phyloP scores from a whole-genome alignment of 75 land plant genomes.

The Chamaecyparis obtusa region DNA sequence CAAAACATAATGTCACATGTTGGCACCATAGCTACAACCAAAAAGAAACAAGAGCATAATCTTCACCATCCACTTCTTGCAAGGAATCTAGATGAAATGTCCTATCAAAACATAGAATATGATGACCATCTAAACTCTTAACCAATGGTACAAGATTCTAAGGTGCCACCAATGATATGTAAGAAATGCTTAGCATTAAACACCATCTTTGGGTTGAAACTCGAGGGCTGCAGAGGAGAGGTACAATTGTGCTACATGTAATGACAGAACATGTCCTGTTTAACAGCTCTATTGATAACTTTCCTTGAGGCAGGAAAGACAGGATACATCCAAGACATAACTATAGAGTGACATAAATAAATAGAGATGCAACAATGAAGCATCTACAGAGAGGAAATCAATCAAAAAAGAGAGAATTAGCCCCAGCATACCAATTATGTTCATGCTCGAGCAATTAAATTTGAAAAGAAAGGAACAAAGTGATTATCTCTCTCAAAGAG shows the following conservation, averaged over 20 bases:
- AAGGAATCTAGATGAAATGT: not conserved
- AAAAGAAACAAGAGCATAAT: not conserved
- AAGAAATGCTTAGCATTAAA: not conserved
- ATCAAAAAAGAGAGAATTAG: not conserved
- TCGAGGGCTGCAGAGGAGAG: not conserved
- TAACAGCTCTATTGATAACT: not conserved
- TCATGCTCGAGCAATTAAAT: not conserved
- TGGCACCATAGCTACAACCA: not conserved
- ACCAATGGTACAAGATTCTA: not conserved
- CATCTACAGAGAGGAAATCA: too few species aligned
- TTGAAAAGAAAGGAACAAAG: not conserved
- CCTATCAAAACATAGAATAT: not conserved
- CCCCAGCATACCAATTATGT: not conserved
- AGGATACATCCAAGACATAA: not conserved
- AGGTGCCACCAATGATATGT: not conserved
- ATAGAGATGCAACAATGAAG: not conserved
- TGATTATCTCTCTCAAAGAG: not conserved
- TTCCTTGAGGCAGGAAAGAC: not conserved
- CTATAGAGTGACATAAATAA: not conserved
- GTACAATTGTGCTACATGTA: not conserved
- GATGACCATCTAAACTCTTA: not conserved
- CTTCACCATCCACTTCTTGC: not conserved
- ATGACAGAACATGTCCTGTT: not conserved
- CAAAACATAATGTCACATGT: not conserved
- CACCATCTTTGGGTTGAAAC: not conserved